Evolutionary conservation across 768 basidiomycete species (phyloP), one percentile per base, ranked within the genome.

Genomic region (Rubroboletus satanas): DNA sequence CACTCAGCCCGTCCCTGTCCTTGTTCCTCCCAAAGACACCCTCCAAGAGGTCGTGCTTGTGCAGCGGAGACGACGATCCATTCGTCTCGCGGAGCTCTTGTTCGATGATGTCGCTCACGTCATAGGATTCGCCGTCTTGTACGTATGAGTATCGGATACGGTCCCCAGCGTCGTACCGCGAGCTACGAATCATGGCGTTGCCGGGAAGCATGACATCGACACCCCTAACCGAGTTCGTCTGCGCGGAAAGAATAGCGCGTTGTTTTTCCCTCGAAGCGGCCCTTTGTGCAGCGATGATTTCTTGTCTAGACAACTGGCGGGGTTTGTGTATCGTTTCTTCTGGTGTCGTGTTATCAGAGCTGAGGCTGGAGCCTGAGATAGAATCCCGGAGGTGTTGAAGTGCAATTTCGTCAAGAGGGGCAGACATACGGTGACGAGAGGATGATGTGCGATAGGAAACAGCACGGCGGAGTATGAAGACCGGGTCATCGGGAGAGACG

Each of bases 81-180:
- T 70, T 72, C 37, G 75, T 75, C 29, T 80, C 83, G n/a, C 82
- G 75, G 79, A 90, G 88, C 62, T 96, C 96, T 70, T 90, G 84
- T 66, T 95, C 93, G 45, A 98, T 81, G 47, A 97, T 87, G 58
- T 96, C 88, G 63, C 91, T 93, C 67, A 98, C 93, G 69, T 98
- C 96, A 64, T 86, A 89, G 0, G 88, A 88, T 73, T 91, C 91
- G 3, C 94, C 96, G 57, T 94, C 92, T 58, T 93, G 87, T 39
- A 98, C 88, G 68, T 93, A 98, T 37, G 95, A 97, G 69, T 99
- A 99, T 0, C 95, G 86, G 74, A 93, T 87, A 44, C 78, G 75
- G 59, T 91, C 88, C 39, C 80, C 83, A 6, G 73, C 67, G 21
- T 91, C 83, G 58, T 85, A 84, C 7, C 92, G 78, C 7, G 89